phyloP scores from a whole-genome alignment of 2,329 filamentous ascomycete genomes.

The Aspergillus awamori region DNA sequence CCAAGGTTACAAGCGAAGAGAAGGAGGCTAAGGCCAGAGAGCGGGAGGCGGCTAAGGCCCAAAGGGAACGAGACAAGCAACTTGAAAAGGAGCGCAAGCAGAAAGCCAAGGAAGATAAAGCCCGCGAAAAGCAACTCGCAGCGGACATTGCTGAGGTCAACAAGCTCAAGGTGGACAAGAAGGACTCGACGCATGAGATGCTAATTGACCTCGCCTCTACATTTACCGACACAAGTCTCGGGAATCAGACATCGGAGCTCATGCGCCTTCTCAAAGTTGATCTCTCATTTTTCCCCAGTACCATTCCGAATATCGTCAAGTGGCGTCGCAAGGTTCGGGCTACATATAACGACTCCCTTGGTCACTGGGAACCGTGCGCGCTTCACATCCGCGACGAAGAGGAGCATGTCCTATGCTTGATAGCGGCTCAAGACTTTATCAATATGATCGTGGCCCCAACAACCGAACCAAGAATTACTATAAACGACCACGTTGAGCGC shows the following conservation, averaged over 20 bases:
- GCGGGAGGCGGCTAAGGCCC: conserved; percentile 53
- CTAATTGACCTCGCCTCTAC: conserved; percentile 68
- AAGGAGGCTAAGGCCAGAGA: conserved; percentile 56
- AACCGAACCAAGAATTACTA: conserved; percentile 31
- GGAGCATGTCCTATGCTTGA: conserved; percentile 63
- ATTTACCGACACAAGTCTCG: conserved; percentile 52
- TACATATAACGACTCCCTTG: conserved; percentile 62
- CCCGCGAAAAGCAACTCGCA: conserved; percentile 64
- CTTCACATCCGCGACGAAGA: conserved; percentile 55
- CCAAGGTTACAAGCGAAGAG: conserved; percentile 30
- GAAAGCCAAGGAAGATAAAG: conserved; percentile 57
- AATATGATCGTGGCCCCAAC: conserved; percentile 54
- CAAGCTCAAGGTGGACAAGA: conserved; percentile 72
- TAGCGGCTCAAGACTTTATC: conserved; percentile 68
- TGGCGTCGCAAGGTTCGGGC: conserved; percentile 72
- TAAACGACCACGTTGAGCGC: conserved; percentile 59
- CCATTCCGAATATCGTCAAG: conserved; percentile 58
- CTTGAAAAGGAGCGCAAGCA: conserved; percentile 56
- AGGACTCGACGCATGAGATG: conserved; percentile 74
- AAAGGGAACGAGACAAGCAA: conserved; percentile 59
- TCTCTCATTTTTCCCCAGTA: conserved; percentile 41
- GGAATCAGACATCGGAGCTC: conserved; percentile 47
- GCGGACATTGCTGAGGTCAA: conserved; percentile 73
- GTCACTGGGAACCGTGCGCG: conserved; percentile 66
- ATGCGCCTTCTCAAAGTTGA: conserved; percentile 49